Percentiles rank a stretch among this genome's conserved stretches.
These are phyloP conservation scores for Aplosporella prunicola DNA, from an alignment of 2,329 filamentous ascomycete genomes.

Conservation along the genomic window DNA sequence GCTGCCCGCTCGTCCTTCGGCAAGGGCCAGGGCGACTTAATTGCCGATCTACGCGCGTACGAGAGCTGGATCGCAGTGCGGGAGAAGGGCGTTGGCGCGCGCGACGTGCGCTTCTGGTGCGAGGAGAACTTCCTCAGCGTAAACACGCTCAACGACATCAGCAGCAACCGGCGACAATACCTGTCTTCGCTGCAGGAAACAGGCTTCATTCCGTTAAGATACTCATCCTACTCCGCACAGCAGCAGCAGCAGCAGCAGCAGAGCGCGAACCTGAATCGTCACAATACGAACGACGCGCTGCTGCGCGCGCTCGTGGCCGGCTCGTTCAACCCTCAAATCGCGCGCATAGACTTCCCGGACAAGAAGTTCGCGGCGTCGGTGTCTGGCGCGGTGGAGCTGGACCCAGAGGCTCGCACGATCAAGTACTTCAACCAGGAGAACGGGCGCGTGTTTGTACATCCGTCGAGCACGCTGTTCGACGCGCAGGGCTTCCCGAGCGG, in stretches of 20 bases:
- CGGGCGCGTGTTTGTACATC: conserved; percentile 79
- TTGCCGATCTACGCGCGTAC: conserved; percentile 79
- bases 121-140: conserved; percentile 75
- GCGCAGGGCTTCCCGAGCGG: conserved; percentile 64
- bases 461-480: conserved; percentile 76
- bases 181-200: conserved; percentile 77
- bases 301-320: conserved; percentile 41
- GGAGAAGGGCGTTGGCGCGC: conserved; percentile 45
- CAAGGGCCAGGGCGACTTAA: conserved; percentile 65
- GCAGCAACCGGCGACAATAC: conserved; percentile 77
- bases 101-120: conserved; percentile 67
- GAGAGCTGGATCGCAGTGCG: conserved; percentile 67
- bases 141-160: conserved; percentile 78
- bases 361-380: conserved; percentile 88
- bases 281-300: conserved; percentile 37
- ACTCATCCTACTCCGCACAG: conserved; percentile 22
- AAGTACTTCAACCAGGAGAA: conserved; percentile 64
- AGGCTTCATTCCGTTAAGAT: conserved; percentile 54
- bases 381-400: conserved; percentile 81
- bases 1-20: conserved; percentile 67
- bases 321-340: conserved; percentile 65
- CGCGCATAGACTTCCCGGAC: conserved; percentile 85
- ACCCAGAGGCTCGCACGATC: conserved; percentile 85
- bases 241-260: conserved; percentile 12
- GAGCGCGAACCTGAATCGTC: conserved; percentile 35